A percentile compares a stretch with the other conserved stretches of the same genome.
These are phyloP conservation scores for Pyricularia sp. DNA, from an alignment of 2,329 filamentous ascomycete genomes.

Conservation along the genomic window DNA sequence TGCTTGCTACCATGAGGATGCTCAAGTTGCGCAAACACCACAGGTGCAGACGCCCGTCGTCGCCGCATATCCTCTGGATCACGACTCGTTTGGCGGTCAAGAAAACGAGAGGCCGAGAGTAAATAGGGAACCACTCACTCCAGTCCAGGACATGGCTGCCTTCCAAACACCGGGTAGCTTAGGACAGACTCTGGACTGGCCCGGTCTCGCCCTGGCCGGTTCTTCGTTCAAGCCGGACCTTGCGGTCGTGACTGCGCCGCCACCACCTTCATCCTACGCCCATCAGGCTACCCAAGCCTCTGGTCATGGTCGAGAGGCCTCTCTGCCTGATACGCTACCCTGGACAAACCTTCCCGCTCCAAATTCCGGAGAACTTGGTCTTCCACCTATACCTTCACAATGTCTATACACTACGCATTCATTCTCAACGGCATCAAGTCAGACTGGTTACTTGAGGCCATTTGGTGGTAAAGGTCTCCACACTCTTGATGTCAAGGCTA, in stretches of 20 bases:
- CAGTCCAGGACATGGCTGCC: constrained; percentile 33
- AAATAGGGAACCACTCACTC: constrained; percentile 41
- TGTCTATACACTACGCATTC: constrained; percentile 39
- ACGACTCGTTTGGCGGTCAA: constrained; percentile 22
- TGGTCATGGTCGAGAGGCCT: constrained; percentile 21
- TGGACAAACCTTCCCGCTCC: constrained; percentile 37
- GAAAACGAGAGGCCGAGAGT: constrained; percentile 42
- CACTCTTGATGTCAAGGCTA: constrained; percentile 30
- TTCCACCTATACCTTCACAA: constrained; percentile 40
- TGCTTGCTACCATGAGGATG: constrained; percentile 51
- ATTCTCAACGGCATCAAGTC: constrained; percentile 40
- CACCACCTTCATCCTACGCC: constrained; percentile 1
- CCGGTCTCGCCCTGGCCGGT: constrained; percentile 21
- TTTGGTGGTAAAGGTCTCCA: constrained; percentile 47
- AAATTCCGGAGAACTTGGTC: constrained; percentile 21
- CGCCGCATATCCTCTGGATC: constrained; percentile 10
- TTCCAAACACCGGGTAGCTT: constrained; percentile 27
- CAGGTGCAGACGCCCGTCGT: constrained; percentile 13
- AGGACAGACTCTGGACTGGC: constrained; percentile 27
- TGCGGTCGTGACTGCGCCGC: neutral
- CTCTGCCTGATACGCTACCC: constrained; percentile 46
- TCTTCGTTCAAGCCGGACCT: constrained; percentile 23
- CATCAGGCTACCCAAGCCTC: constrained; percentile 7
- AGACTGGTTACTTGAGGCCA: constrained; percentile 40
- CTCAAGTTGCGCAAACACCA: constrained; percentile 17